Base-by-base conservation (phyloP, 1,284 basidiomycete genomes). In the Pascua sp. region DNA sequence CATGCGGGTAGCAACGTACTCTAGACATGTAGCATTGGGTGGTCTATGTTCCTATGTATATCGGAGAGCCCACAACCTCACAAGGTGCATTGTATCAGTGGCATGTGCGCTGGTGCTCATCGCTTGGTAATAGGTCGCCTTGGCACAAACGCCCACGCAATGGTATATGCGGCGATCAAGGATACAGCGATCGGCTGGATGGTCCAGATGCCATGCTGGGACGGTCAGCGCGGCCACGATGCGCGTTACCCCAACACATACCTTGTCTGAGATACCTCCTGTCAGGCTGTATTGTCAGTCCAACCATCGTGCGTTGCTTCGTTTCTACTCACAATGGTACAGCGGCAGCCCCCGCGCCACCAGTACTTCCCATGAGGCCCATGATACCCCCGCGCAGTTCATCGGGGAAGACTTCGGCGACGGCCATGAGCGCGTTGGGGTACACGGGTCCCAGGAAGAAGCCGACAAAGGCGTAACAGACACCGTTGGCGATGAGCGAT, bases 331-430 rank as follows among this genome's bases (percentile, higher is more conserved):
- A 59, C 51, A 86, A 85, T 0, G 86, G 85, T 10, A 86, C 67
- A 3, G 84, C 66, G 0, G 85, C 85, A 39, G 82, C 82, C 11
- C 85, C 85, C 1, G 84, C 81, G 58, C 84, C 83, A 0, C 86
- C 85, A 42, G 86, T 78, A 2, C 83, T 84, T 2, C 83, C 66
- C 53, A 67, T 63, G 81, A 83, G 84, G 2, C 85, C 85, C 49
- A 86, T 82, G 37, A 82, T 80, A 9, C 77, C 84, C 2, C 82
- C 83, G 43, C 86, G 78, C 5, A 86, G 77, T 79, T 82, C 83
- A 8, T 78, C 78, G 5, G 85, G 85, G 4, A 86, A 72, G 51
- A 86, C 77, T 2, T 80, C 77, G 10, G 81, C 80, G 4, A 83
- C 76, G 54, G 84, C 80, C 65, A 83, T 84, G 77, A 86, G 83